Conservation (phyloP, 2,329 filamentous ascomycete genomes). For the Penicillium hesseltinei region DNA sequence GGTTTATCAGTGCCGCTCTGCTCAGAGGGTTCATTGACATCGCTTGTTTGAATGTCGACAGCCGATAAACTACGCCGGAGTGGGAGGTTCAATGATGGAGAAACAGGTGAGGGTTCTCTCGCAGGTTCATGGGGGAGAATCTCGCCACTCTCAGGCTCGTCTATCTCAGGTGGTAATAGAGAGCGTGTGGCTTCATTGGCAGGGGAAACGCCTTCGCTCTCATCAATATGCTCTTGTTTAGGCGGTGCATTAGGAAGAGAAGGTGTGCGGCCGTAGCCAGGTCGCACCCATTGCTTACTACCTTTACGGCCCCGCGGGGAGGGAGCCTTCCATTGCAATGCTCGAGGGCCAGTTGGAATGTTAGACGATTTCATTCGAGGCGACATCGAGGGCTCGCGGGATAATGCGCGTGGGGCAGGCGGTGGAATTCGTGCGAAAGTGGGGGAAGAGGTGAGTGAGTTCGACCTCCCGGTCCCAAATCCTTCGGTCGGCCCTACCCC, state of each 20-base stretch:
- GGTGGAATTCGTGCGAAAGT: constrained; percentile 26
- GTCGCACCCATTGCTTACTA: constrained; percentile 42
- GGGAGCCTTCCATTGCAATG: constrained; percentile 33
- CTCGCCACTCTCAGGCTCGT: constrained; percentile 7
- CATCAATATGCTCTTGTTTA: constrained; percentile 36
- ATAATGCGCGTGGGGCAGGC: constrained; percentile 27
- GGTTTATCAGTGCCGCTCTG: constrained; percentile 11
- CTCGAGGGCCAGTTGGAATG: constrained; percentile 44
- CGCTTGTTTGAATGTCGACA: constrained; percentile 1
- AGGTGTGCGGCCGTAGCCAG: constrained; percentile 33
- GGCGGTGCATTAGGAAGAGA: constrained; percentile 18
- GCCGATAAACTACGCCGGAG: constrained; percentile 15
- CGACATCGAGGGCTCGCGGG: constrained; percentile 37
- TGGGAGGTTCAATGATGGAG: constrained; percentile 15
- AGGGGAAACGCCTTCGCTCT: constrained; percentile 23
- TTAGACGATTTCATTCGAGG: constrained; percentile 36
- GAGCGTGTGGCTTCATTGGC: constrained; percentile 19
- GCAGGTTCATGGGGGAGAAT: constrained; percentile 1
- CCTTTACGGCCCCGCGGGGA: constrained; percentile 34
- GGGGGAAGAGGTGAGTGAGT: constrained; percentile 26
- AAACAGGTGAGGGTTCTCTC: constrained; percentile 9
- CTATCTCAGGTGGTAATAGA: not conserved
- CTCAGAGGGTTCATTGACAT: constrained; percentile 1
- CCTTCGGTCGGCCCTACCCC: constrained; percentile 20
- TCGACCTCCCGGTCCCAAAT: constrained; percentile 19